Evolutionary conservation across 768 basidiomycete species (phyloP), one percentile per base, ranked within the genome.

Genomic region (Russula sp.): DNA sequence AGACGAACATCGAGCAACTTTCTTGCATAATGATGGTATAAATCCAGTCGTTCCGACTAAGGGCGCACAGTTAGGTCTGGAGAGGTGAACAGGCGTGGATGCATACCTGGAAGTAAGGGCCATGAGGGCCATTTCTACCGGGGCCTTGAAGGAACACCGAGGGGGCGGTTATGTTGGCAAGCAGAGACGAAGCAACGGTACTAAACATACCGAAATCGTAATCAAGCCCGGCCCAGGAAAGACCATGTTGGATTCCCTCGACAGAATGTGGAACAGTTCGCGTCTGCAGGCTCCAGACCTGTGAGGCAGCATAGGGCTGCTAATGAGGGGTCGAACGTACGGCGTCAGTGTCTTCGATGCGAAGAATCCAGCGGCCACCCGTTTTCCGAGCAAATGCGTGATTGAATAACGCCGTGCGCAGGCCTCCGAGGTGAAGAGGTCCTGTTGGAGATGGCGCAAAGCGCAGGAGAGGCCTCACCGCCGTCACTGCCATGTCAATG

Each of bases 371-470:
- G 70, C 88, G 88, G 2, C 96, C 97, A 3, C 84, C 85, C 14
- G 83, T 77, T 72, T 91, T 92, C 69, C 81, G 82, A 9, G 96
- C 91, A 60, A 88, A 86, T 0, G 98, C 74, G 70, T 97, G 83
- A 70, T 98, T 98, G 75, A 94, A 96, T 2, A 99, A 77, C 0
- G 95, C 97, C 59, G 95, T 98, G 18, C 97, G 78, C 14, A 99
- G 83, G 0, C 97, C 97, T 0, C 97, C 97, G 2, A 99, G 84
- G 73, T 99, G 97, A 5, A 98, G 78, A 37, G 88, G 82, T 1
- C 97, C 97, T 0, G 97, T 99, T 1, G 97, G 97, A 1, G 97
- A 98, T 1, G 97, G 97, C 2, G 96, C 97, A 73, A 99, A 98
- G 16, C 97, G 87, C 16, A 98, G 74, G 18, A 94, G 77, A 49